Evolutionary conservation across 148 eudicot genomes (phyloP), one percentile per base, ranked within the genome.

Genomic region (Nyssa sinensis): DNA sequence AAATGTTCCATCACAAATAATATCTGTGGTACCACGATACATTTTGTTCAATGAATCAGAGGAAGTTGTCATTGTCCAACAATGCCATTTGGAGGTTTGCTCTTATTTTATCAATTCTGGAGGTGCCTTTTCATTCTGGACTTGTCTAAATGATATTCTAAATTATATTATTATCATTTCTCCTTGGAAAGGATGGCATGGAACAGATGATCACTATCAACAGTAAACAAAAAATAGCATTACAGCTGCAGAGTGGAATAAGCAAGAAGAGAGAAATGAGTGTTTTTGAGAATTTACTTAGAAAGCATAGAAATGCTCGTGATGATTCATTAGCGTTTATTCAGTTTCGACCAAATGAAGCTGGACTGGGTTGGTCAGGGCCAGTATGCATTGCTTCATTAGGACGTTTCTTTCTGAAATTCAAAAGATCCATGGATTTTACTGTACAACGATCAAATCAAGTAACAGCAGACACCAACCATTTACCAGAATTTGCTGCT

Each of bases 311-410:
- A 83, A 82, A 87, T 74, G 64, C 77, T 69, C 85, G 80, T 31
- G 93, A 89, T 80, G 93, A 88, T 74, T 68, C 88, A 34, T 83
- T 88, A 71, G 71, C 79, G 47, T 91, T 81, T 72, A 81, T 96
- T 77, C 97, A 91, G 76, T 93, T 96, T 65, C 86, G 80, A 79
- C 89, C 81, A 30, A 74, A 82, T 79, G 84, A 75, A 72, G 75
- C 82, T 66, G 82, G 83, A 59, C 68, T 85, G 71, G 85, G 83
- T 74, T 96, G 99, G 99, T 96, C 99, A 29, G 99, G 99, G 73
- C 99, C 99, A 62, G 86, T 96, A 51, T 93, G 99, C 80, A 91
- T 96, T 72, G 91, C 99, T 75, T 91, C 99, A 71, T 78, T 96
- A 37, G 99, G 99, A 68, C 86, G 85, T 6, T 96, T 96, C 81